Conservation (phyloP, 1,284 basidiomycete genomes). For the Moesziomyces antarcticus region DNA sequence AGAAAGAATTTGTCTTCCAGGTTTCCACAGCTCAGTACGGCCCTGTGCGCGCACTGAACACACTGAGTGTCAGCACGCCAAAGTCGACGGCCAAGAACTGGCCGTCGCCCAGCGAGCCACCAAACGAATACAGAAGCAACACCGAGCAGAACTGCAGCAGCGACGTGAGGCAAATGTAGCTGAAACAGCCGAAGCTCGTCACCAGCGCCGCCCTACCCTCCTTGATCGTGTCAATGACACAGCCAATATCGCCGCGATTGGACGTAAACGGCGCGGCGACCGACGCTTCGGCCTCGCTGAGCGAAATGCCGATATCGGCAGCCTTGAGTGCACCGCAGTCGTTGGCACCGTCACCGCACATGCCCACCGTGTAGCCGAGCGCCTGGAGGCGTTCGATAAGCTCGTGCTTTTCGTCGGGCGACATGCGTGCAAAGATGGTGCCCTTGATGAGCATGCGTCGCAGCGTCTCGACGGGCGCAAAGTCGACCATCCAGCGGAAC, state of each 20-base stretch:
- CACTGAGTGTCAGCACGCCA: constrained; percentile 18
- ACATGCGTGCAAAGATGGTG: constrained; percentile 98
- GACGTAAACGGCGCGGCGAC: constrained; percentile 99
- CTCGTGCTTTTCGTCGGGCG: constrained; percentile 99
- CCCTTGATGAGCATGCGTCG: constrained; percentile 88
- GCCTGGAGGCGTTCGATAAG: constrained; percentile 92
- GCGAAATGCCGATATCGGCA: constrained; percentile 94
- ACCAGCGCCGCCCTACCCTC: constrained; percentile 89
- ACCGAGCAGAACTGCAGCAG: constrained; percentile 76
- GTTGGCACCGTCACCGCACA: constrained; percentile 99
- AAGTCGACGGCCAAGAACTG: constrained; percentile 78
- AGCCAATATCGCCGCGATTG: constrained; percentile 91
- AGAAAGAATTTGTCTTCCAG: too few species aligned
- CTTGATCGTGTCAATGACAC: constrained; percentile 94
- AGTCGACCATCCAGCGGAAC: constrained; percentile 98
- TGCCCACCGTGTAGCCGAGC: constrained; percentile 93
- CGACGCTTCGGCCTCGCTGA: constrained; percentile 97
- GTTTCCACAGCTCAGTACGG: constrained; percentile 1
- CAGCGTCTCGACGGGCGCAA: constrained; percentile 82
- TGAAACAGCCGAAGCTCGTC: constrained; percentile 99
- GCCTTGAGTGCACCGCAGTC: constrained; percentile 98
- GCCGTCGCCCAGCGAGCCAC: constrained; percentile 94
- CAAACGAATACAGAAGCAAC: constrained; percentile 93
- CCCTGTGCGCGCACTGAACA: constrained; percentile 39
- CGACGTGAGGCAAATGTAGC: constrained; percentile 78